Base-by-base conservation (phyloP, 306 rosid species). In the Neltuma alba region DNA sequence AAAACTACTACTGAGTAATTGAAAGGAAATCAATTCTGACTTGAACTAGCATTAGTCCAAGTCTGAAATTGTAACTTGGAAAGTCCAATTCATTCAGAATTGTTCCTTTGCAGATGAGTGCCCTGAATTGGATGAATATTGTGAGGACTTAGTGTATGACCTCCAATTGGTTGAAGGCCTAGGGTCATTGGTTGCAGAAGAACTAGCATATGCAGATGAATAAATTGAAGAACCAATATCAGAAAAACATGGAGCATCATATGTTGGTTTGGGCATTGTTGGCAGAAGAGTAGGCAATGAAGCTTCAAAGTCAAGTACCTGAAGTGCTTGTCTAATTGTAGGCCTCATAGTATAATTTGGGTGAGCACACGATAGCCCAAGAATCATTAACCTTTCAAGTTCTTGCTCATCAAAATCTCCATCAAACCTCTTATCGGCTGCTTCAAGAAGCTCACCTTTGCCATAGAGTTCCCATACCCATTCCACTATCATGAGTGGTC, bases 401-500 rank as follows among this genome's bases (percentile, higher is more conserved):
- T 78, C 37, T 10, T 78, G 28, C 45, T 41, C 66, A 27, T 78
- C 44, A 57, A 78, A 78, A 13, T 69, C 62, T 27, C 41, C 72
- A 34, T n/a, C 11, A 9, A 78, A 25, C 41, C 34, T 50, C 28
- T 3, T 23, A 9, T 78, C 76, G 30, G 41, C 70, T 23, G 50
- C 58, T 38, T 66, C 72, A 3, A 21, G 1, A 28, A 70, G 70
- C 2, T 50, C 44, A 30, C 13, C 37, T 6, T 6, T 55, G 20
- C 73, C 73, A 68, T 40, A 68, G 11, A 41, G 34, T 12, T 68
- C 73, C 73, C 73, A 68, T 23, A 68, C 76, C 82, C 48, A 78
- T 37, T 70, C 75, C 16, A 78, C 81, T 57, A 78, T n/a, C 6
- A 60, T 33, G 37, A 78, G 3, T 37, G 75, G 2, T n/a, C 36